Evolutionary conservation across 116 monocot genomes (phyloP).

Genomic region (Dioscorea cayenensis): DNA sequence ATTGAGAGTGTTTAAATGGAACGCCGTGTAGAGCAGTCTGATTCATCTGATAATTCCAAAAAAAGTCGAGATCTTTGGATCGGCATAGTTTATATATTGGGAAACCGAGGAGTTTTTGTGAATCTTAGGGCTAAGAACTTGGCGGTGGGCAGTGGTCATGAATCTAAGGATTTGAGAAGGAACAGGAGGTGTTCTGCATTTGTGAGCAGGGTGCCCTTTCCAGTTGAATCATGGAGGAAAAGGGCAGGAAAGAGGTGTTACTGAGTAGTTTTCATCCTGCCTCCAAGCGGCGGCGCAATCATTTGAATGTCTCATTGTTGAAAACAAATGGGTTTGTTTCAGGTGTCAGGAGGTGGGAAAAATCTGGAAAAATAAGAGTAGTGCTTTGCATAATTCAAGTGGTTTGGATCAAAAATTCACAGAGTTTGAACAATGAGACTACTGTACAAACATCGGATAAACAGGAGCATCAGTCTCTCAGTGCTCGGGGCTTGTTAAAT

Average conservation of each 20-base stretch:
- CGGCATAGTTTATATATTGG: slow-evolving; percentile 22
- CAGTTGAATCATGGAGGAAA: slow-evolving; percentile 22
- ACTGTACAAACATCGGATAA: not conserved
- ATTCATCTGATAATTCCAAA: slow-evolving; percentile 11
- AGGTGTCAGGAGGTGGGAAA: slow-evolving; percentile 7
- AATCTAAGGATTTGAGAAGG: slow-evolving; percentile 21
- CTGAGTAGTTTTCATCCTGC: slow-evolving; percentile 20
- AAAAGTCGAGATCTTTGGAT: slow-evolving; percentile 42
- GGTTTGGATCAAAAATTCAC: slow-evolving; percentile 1
- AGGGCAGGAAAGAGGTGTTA: slow-evolving; percentile 26
- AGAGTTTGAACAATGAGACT: slow-evolving; percentile 1
- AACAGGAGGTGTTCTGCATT: not conserved
- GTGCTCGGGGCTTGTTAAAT: slow-evolving; percentile 7
- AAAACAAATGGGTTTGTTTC: slow-evolving; percentile 10
- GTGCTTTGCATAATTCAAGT: not conserved
- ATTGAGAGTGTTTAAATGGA: slow-evolving; percentile 66
- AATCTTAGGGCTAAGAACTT: slow-evolving; percentile 6
- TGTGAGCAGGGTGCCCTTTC: slow-evolving; percentile 6
- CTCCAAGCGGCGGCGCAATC: slow-evolving; percentile 10
- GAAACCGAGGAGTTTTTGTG: slow-evolving; percentile 26
- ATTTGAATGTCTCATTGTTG: slow-evolving; percentile 1
- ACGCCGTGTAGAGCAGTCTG: slow-evolving; percentile 29
- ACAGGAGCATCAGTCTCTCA: not conserved
- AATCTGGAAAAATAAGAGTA: not conserved
- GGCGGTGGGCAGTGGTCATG: not conserved